Evolutionary conservation across 805 yeast species (phyloP).

Genomic region (Ogataea allantospora): DNA sequence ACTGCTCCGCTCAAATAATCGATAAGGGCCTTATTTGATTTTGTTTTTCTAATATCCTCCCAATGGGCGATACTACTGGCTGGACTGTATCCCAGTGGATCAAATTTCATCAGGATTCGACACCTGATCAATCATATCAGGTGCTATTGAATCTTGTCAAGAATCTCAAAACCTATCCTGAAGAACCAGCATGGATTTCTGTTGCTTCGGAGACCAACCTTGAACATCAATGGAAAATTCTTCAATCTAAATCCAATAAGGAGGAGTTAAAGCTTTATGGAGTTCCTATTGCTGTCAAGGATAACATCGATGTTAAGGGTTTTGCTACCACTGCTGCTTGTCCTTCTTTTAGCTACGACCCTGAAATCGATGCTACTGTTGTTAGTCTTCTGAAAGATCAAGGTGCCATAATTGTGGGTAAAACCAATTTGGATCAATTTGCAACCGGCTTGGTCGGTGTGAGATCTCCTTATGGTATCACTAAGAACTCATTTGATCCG

Average conservation of each 20-base stretch:
- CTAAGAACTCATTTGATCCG: conserved; percentile 73
- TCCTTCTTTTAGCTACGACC: conserved; percentile 72
- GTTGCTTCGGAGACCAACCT: conserved; percentile 62
- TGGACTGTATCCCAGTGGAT: conserved; percentile 86
- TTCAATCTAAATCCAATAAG: conserved; percentile 62
- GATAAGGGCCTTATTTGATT: background rate
- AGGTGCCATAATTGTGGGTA: conserved; percentile 92
- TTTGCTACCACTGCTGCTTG: conserved; percentile 93
- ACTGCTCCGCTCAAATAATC: background rate
- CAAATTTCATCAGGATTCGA: conserved; percentile 58
- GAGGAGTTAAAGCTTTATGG: conserved; percentile 72
- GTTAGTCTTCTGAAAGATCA: conserved; percentile 73
- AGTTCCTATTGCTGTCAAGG: conserved; percentile 93
- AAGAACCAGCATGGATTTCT: conserved; percentile 93
- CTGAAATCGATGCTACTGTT: conserved; percentile 71
- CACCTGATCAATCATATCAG: conserved; percentile 59
- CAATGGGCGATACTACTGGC: conserved; percentile 42
- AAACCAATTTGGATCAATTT: conserved; percentile 94
- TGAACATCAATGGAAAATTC: conserved; percentile 71
- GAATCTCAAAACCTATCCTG: conserved; percentile 45
- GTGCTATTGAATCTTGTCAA: conserved; percentile 44
- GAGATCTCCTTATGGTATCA: conserved; percentile 91
- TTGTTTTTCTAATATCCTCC: too few species aligned
- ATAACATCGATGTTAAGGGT: conserved; percentile 85
- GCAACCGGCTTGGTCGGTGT: conserved; percentile 97